Evolutionary conservation across 331 rosid species (phyloP).

Genomic region (Acacia concinna): DNA sequence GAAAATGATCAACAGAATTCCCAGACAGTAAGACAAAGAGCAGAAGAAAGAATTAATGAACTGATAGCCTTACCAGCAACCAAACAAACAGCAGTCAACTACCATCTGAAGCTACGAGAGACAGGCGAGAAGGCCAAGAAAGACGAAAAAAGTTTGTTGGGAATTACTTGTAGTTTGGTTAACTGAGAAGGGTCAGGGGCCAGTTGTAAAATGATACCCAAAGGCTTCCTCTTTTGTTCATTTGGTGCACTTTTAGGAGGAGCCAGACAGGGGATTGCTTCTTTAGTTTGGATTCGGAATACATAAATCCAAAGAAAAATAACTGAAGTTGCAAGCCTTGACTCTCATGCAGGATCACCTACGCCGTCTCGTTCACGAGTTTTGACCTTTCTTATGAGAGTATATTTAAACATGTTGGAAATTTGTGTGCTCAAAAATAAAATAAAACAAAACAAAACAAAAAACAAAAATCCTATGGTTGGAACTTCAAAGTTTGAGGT

Average conservation of each 20-base stretch:
- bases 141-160: slow-evolving; percentile 2
- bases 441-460: too few species aligned
- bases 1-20: neutral
- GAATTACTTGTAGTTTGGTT: neutral
- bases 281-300: neutral
- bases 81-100: neutral
- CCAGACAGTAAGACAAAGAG: neutral
- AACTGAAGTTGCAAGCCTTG: neutral
- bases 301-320: neutral
- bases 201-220: slow-evolving; percentile 20
- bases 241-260: slow-evolving; percentile 16
- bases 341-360: neutral
- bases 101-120: neutral
- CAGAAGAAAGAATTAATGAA: neutral
- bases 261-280: slow-evolving; percentile 7
- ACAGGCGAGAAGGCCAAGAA: neutral
- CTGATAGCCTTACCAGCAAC: neutral
- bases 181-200: neutral
- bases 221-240: neutral
- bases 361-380: too few species aligned
- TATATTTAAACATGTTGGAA: too few species aligned
- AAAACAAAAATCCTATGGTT: too few species aligned
- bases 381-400: too few species aligned
- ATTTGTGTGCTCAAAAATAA: too few species aligned
- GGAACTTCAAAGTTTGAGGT: too few species aligned